phyloP scores from a whole-genome alignment of 1,284 basidiomycete species.

The Irpex sp. region DNA sequence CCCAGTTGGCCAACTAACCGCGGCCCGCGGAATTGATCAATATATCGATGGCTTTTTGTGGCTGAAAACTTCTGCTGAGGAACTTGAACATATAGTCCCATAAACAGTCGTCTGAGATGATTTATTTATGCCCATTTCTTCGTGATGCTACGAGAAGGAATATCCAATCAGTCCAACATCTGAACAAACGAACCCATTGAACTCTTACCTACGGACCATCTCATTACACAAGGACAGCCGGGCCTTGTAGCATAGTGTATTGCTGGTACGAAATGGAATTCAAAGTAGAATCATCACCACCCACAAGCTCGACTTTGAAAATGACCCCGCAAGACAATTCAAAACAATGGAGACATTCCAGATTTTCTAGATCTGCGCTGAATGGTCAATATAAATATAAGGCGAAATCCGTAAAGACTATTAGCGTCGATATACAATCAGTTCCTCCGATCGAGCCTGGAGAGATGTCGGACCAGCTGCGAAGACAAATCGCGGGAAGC shows the following conservation, averaged over 20 bases:
- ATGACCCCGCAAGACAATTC: not conserved
- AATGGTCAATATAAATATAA: not conserved
- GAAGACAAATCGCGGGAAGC: slow-evolving; percentile 2
- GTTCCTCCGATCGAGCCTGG: slow-evolving; percentile 3
- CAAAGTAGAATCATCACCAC: not conserved
- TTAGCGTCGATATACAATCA: not conserved
- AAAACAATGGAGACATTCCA: not conserved
- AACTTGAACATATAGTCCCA: not conserved
- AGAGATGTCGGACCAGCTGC: slow-evolving; percentile 10
- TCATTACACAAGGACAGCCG: no score
- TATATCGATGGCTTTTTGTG: not conserved
- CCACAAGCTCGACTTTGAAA: not conserved
- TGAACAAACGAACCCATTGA: no score
- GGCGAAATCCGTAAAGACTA: not conserved
- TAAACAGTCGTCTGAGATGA: not conserved
- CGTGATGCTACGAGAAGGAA: no score
- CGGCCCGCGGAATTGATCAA: no score
- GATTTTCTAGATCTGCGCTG: not conserved
- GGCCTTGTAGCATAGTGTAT: not conserved
- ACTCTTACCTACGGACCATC: no score
- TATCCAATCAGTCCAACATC: no score
- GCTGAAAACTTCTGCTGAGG: not conserved
- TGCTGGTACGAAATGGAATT: not conserved
- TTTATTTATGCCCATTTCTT: not conserved
- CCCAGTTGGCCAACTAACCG: not conserved